A percentile compares a stretch with the other conserved stretches of the same genome.
Conservation (phyloP, 768 basidiomycete genomes). For the Mycena kentingensis region DNA sequence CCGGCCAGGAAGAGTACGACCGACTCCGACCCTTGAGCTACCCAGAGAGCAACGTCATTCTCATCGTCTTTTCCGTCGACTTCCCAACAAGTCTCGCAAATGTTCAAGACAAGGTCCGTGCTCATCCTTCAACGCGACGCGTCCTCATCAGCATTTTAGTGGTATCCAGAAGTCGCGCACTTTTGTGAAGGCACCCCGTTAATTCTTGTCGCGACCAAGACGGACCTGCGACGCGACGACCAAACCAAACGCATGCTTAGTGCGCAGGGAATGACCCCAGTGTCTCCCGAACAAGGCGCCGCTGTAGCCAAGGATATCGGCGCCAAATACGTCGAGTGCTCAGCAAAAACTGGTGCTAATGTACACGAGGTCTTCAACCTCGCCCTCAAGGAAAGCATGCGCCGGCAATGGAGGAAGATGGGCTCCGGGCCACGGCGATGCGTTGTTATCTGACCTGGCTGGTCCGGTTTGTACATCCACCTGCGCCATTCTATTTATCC, state of each 20-base stretch:
- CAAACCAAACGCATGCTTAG: slow-evolving; percentile 84
- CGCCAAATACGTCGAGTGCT: slow-evolving; percentile 91
- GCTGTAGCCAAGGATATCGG: slow-evolving; percentile 92
- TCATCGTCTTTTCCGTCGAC: slow-evolving; percentile 93
- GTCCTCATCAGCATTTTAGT: slow-evolving; percentile 44
- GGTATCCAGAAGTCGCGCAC: slow-evolving; percentile 92
- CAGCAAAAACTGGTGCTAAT: slow-evolving; percentile 86
- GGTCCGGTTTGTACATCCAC: background rate
- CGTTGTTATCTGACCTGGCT: slow-evolving; percentile 50
- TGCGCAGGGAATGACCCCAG: slow-evolving; percentile 84
- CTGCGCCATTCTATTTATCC: slow-evolving; percentile 7
- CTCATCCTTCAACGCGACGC: background rate
- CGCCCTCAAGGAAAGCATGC: slow-evolving; percentile 89
- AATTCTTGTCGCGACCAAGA: slow-evolving; percentile 93
- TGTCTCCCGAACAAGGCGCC: slow-evolving; percentile 80
- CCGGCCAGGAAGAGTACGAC: slow-evolving; percentile 97
- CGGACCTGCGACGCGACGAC: slow-evolving; percentile 84
- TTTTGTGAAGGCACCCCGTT: slow-evolving; percentile 89
- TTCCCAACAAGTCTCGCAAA: slow-evolving; percentile 90
- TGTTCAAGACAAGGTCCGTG: slow-evolving; percentile 80
- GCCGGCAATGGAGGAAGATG: slow-evolving; percentile 72
- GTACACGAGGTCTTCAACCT: slow-evolving; percentile 91
- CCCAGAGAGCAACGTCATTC: slow-evolving; percentile 87
- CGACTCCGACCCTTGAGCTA: slow-evolving; percentile 83
- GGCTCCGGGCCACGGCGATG: slow-evolving; percentile 72